Percentiles rank a stretch among this genome's conserved stretches.
These are phyloP conservation scores for Taphrina populina DNA, from an alignment of 1,139 yeast species.

Conservation along the genomic window DNA sequence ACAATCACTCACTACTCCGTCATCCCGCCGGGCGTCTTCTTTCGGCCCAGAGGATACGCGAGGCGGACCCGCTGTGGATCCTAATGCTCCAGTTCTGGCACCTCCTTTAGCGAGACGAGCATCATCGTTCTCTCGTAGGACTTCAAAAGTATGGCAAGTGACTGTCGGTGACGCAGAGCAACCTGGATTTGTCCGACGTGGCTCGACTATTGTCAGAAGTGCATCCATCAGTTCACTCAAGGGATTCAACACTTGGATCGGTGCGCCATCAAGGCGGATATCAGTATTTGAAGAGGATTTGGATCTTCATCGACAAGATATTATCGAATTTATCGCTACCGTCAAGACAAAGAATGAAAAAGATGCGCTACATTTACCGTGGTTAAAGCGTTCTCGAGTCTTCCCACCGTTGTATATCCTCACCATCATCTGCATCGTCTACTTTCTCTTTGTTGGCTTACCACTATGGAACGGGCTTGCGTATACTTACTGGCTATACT, in stretches of 20 bases:
- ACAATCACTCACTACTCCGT: neutral
- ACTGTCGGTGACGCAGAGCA: neutral
- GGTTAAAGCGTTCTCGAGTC: neutral
- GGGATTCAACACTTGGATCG: conserved; percentile 8
- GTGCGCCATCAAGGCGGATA: conserved; percentile 7
- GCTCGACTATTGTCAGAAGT: conserved; percentile 1
- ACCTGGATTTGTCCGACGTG: conserved; percentile 21
- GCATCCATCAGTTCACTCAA: neutral
- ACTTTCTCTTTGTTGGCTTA: conserved; percentile 1
- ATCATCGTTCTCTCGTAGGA: conserved; percentile 1
- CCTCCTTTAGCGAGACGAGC: conserved; percentile 5
- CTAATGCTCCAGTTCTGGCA: conserved; percentile 10
- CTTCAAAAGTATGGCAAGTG: conserved; percentile 16
- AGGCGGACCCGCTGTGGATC: conserved; percentile 11
- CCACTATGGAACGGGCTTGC: conserved; percentile 23
- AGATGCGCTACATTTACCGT: neutral
- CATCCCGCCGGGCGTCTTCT: neutral
- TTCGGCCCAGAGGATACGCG: conserved; percentile 4
- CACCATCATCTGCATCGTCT: neutral
- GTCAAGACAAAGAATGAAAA: conserved; percentile 14
- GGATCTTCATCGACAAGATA: conserved; percentile 12
- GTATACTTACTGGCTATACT: conserved; percentile 7
- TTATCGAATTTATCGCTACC: conserved; percentile 15
- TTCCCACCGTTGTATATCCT: conserved; percentile 18
- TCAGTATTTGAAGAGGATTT: conserved; percentile 19